Conservation (phyloP, 805 yeast species). For the Pichia scutulata region DNA sequence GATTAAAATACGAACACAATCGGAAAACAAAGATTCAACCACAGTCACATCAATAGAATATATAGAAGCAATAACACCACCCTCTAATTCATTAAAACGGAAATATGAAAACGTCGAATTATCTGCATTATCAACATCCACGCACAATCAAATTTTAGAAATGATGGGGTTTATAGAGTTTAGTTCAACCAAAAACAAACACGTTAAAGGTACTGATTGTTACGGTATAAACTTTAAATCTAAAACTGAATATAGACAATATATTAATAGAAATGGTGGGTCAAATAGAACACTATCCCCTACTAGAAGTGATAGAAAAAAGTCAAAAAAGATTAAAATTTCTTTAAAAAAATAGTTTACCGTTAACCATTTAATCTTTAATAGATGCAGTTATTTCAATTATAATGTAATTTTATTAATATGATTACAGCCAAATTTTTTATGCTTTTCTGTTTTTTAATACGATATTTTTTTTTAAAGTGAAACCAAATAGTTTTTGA, state of each 20-base stretch:
- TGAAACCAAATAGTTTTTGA: neutral
- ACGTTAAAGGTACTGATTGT: constrained; percentile 42
- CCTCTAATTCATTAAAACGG: neutral
- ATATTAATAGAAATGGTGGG: constrained; percentile 51
- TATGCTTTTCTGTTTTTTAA: too few species aligned
- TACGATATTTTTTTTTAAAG: neutral
- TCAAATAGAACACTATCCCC: constrained; percentile 51
- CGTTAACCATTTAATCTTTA: too few species aligned
- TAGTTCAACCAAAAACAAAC: constrained; percentile 48
- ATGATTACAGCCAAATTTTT: too few species aligned
- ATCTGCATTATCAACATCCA: neutral
- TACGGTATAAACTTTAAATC: constrained; percentile 32
- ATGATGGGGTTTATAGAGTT: constrained; percentile 56
- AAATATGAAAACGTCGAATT: neutral
- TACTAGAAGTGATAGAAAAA: constrained; percentile 10
- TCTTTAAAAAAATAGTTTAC: constrained; percentile 1
- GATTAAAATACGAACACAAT: neutral
- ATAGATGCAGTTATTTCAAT: too few species aligned
- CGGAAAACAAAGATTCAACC: constrained; percentile 5
- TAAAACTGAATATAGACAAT: constrained; percentile 46
- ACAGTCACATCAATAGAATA: constrained; percentile 15
- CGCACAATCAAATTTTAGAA: constrained; percentile 26
- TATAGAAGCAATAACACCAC: neutral
- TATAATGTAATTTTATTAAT: too few species aligned
- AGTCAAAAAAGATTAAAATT: neutral